Conservation (phyloP, 768 basidiomycete species). For the Erythrobasidium yunnanense region DNA sequence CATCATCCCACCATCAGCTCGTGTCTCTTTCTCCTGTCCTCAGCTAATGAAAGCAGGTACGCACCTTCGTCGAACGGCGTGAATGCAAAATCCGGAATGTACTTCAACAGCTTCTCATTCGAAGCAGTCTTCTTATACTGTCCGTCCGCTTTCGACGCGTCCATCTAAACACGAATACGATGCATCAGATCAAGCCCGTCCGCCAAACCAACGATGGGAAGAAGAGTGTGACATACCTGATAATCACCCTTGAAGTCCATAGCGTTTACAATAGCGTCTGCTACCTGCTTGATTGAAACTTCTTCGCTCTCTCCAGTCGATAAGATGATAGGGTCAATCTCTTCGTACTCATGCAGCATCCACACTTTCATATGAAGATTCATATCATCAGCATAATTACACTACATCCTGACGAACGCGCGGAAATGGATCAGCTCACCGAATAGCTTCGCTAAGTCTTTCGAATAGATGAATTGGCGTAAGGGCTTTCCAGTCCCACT, state of each 20-base stretch:
- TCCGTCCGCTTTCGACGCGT: constrained; percentile 72
- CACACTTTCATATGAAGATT: constrained; percentile 29
- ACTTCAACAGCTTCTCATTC: constrained; percentile 68
- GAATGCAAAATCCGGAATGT: constrained; percentile 73
- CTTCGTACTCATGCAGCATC: constrained; percentile 67
- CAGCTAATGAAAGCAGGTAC: too few relatives aligned
- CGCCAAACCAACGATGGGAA: not conserved
- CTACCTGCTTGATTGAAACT: constrained; percentile 79
- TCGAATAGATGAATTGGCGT: constrained; percentile 96
- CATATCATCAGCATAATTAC: too few relatives aligned
- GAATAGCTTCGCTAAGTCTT: constrained; percentile 86
- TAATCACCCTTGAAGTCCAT: constrained; percentile 70
- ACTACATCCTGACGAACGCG: too few relatives aligned
- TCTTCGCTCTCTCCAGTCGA: constrained; percentile 89
- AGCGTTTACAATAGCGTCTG: constrained; percentile 78
- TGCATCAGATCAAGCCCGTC: not conserved
- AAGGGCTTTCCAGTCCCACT: constrained; percentile 81
- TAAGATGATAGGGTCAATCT: constrained; percentile 84
- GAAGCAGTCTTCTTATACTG: constrained; percentile 95
- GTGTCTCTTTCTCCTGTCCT: too few relatives aligned
- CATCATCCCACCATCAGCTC: too few relatives aligned
- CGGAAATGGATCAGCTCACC: constrained; percentile 49
- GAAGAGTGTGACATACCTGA: constrained; percentile 46
- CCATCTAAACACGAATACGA: too few relatives aligned
- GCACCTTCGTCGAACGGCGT: constrained; percentile 77